These are phyloP conservation scores for Larix sibirica DNA, from an alignment of 83 land plant genomes.

Conservation along the genomic window DNA sequence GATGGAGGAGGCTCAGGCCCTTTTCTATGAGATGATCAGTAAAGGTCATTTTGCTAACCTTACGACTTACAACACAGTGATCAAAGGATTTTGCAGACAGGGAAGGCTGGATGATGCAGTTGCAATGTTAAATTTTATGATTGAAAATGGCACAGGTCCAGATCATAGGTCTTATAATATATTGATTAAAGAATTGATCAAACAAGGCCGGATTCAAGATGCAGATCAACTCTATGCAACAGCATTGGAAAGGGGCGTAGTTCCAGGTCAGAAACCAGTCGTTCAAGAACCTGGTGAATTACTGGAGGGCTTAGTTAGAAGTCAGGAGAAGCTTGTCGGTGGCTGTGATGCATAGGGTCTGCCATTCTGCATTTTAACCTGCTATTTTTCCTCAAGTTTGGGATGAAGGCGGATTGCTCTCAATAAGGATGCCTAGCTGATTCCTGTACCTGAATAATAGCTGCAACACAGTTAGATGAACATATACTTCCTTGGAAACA, in stretches of 20 bases:
- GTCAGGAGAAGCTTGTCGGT: not conserved
- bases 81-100: conserved; percentile 44
- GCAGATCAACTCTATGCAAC: conserved; percentile 36
- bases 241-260: conserved; percentile 47
- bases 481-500: too few relatives aligned
- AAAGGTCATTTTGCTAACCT: conserved; percentile 24
- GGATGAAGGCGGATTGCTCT: too few relatives aligned
- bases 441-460: too few relatives aligned
- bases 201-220: conserved; percentile 17
- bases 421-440: too few relatives aligned
- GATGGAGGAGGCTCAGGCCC: conserved; percentile 24
- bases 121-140: conserved; percentile 31
- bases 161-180: conserved; percentile 26
- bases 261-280: conserved; percentile 14
- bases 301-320: conserved; percentile 3
- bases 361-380: too few relatives aligned
- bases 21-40: conserved; percentile 38
- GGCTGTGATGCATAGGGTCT: too few relatives aligned
- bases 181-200: conserved; percentile 34
- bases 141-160: conserved; percentile 20
- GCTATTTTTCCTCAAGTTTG: too few relatives aligned
- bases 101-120: conserved; percentile 43
- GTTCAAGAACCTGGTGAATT: not conserved
- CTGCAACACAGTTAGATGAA: too few relatives aligned
- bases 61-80: conserved; percentile 30